Conservation (phyloP, 176 grass and related monocot genomes). For the Phyllostachys edulis region DNA sequence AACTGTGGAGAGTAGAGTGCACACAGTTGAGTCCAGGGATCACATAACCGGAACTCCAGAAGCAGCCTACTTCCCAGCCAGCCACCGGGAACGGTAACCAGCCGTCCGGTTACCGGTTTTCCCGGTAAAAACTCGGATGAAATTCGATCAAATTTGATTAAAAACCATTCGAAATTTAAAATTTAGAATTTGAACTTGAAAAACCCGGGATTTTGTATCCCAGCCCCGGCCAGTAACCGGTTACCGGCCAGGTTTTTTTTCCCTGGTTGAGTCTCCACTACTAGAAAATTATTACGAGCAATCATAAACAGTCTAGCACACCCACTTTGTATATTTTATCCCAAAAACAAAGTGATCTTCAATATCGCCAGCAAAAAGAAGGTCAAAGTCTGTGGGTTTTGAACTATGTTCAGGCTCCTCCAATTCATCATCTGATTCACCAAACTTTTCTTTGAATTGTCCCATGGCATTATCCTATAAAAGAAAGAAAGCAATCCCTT, state of each 20-base stretch:
- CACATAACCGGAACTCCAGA: no score
- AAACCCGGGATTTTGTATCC: no score
- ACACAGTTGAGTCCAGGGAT: conserved; percentile 9
- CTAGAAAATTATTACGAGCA: conserved; percentile 20
- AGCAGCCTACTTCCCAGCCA: no score
- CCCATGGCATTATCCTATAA: conserved; percentile 60
- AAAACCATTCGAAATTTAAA: no score
- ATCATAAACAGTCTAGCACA: not conserved
- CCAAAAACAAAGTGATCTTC: conserved; percentile 91
- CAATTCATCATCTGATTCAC: conserved; percentile 62
- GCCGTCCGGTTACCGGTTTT: no score
- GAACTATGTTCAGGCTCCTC: conserved; percentile 44
- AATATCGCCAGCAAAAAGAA: conserved; percentile 76
- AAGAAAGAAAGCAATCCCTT: conserved; percentile 27
- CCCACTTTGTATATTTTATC: conserved; percentile 92
- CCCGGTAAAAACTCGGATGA: no score
- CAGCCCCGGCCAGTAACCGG: no score
- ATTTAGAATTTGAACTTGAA: no score
- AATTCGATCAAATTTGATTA: no score
- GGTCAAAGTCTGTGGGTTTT: conserved; percentile 79
- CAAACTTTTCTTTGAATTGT: conserved; percentile 74
- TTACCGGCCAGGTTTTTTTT: no score
- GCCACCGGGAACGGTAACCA: no score
- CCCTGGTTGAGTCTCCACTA: conserved; percentile 1
- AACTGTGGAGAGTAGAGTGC: not conserved